Base-by-base conservation (phyloP, 257 asterid genomes). In the Handroanthus guayacan region DNA sequence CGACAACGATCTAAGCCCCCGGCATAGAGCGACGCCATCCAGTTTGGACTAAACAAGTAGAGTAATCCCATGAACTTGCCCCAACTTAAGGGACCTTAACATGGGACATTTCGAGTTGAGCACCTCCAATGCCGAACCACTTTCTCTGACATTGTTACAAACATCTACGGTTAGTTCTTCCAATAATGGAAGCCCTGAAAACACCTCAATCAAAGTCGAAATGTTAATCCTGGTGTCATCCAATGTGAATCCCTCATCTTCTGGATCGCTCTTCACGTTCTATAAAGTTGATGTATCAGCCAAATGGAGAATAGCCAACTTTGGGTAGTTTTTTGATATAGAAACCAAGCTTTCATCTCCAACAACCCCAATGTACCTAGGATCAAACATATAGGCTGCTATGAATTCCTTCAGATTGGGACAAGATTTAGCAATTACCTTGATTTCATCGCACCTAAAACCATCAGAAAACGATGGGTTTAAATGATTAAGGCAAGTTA, bases 21-120 rank as follows among this genome's bases (percentile, higher is more conserved):
- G 89, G 82, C 97, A 93, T 3, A 91, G 76, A 17, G 98, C 97
- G n/a, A 95, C 81, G 0, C 99, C 98, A 25, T 90, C 96, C 50
- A 95, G 79, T 81, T 83, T 89, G 34, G 93, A 93, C 64, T 87
- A 97, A 9, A 86, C 31, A 0, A 97, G 97, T 80, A 85, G n/a
- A 4, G 96, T 88, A 72, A 93, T 79, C 57, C 97, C 99, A 61
- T 90, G 97, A 71, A 95, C 89, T 54, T 83, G 90, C 62, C 99
- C 95, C 70, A 95, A 75, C 63, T 86, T 95, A n/a, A 95, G 89
- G 2, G 82, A 82, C 79, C 82, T 93, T 86, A 91, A 74, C 72
- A 78, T 90, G 34, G 89, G 87, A 75, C 99, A 91, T 74, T 86
- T 93, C 39, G 85, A 65, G 48, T 79, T 82, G 77, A 95, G 94